Base-by-base conservation (phyloP, 108 stramenopile species). In the Conticribra weissflogii region DNA sequence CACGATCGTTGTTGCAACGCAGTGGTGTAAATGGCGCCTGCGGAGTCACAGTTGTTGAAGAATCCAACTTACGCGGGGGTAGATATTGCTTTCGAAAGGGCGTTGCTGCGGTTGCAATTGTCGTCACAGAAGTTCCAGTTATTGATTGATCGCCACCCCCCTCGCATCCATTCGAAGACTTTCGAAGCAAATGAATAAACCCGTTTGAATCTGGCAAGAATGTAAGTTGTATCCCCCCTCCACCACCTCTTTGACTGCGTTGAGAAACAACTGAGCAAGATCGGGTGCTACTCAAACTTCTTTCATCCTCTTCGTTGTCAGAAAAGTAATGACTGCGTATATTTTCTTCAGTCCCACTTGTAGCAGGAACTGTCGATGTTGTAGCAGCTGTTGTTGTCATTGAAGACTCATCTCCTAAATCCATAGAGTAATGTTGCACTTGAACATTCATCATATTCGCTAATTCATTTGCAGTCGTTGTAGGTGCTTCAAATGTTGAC, bases 141-240 rank as follows among this genome's bases (percentile, higher is more conserved):
- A 67, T 4, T 8, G 59, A 60, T 21, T 46, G 53, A n/a, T 63
- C 52, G 23, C 53, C 31, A 48, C 25, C 68, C n/a, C 24, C 57
- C 41, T 28, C 36, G 3, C 12, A 55, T 17, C 24, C 54, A 48
- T 1, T 51, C 16, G 60, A 54, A 28, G 25, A 32, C 16, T 47
- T 64, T 15, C 27, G 59, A 23, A 64, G 41, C 54, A 68, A 77
- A 31, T 68, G 67, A 56, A 77, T 59, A 45, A 34, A 57, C 22
- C 76, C 76, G 65, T 32, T 64, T 21, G 61, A 46, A 41, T 77
- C 68, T 3, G 76, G 67, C 22, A 77, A 49, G 28, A 77, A 77
- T 28, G 76, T 77, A 14, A 77, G 55, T 55, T 77, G 76, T 57
- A 77, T 69, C 21, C 75, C 66, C 16, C 46, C 45, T 19, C 17